Evolutionary conservation across 805 yeast species (phyloP), one percentile per base, ranked within the genome.

Genomic region (Candida qinlingensis): DNA sequence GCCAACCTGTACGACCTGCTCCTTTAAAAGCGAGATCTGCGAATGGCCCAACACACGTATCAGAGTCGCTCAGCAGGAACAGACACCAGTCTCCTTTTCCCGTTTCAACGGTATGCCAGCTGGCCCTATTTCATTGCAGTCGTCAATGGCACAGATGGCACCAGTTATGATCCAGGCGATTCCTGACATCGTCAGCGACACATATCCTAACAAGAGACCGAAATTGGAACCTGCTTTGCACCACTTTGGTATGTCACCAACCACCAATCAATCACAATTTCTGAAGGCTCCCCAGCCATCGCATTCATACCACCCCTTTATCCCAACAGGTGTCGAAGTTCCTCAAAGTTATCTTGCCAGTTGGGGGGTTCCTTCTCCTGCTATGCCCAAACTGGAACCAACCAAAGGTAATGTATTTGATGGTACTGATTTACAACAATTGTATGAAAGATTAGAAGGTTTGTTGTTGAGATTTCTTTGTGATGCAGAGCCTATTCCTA

Each of bases 1-100:
- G 49, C 72, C 75, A n/a, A 57, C 57, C 51, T 69, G 73, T 47
- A 65, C 66, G 13, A 72, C 73, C 46, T 76, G 81, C 54, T 48
- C 60, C 11, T 48, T 60, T 7, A 70, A 75, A 51, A 41, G 39
- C 28, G 55, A 52, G 58, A 56, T 34, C 51, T 68, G 49, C 38
- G 54, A 54, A 42, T 54, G 57, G 57, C 57, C 57, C 9, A 33
- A 43, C 19, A 44, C 34, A 8, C 2, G 11, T 8, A 8, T 11
- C 11, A 31, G 11, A 31, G 8, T 11, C 8, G 2, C 11, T 8
- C 54, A 40, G 45, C 41, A 28, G 8, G n/a, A 28, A 31, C 31
- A 42, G 31, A 13, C 39, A 8, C 39, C 37, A 42, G 13, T 12
- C 29, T 5, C 31, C 28, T 6, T n/a, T 31, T 31, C 3, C 34